Evolutionary conservation across 345 rosid species (phyloP).

Genomic region (Pseudoturritis turrita): DNA sequence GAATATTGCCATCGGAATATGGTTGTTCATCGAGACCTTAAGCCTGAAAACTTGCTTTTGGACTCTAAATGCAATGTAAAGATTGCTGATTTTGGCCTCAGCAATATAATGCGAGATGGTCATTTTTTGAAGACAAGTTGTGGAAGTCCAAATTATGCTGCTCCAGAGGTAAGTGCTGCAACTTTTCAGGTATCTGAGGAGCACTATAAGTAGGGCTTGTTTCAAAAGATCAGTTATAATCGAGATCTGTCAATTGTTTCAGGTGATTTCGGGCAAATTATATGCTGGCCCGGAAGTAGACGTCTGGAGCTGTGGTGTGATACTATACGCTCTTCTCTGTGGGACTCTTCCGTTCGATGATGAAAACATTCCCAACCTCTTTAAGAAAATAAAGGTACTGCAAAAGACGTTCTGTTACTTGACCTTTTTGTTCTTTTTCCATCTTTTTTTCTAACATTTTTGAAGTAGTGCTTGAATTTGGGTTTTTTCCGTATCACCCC

Average conservation of each 20-base stretch:
- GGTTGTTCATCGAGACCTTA: slow-evolving; percentile 96
- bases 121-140: slow-evolving; percentile 90
- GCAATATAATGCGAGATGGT: slow-evolving; percentile 96
- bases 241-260: slow-evolving; percentile 12
- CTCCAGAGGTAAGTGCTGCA: slow-evolving; percentile 49
- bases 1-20: slow-evolving; percentile 88
- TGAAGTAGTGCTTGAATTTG: slow-evolving; percentile 7
- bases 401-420: not conserved
- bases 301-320: slow-evolving; percentile 99
- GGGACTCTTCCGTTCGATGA: slow-evolving; percentile 97
- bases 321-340: slow-evolving; percentile 88
- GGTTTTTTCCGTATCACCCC: not conserved
- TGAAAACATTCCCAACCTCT: slow-evolving; percentile 87
- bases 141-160: slow-evolving; percentile 98
- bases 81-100: slow-evolving; percentile 97
- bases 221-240: not conserved
- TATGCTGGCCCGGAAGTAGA: slow-evolving; percentile 98
- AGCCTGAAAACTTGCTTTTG: slow-evolving; percentile 92
- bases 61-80: slow-evolving; percentile 90
- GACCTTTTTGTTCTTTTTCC: not conserved
- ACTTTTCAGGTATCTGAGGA: not conserved
- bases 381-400: slow-evolving; percentile 80
- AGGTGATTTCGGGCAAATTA: slow-evolving; percentile 85
- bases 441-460: not conserved
- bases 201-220: not conserved